Base-by-base conservation (phyloP, 768 basidiomycete genomes). In the Aureoboletus auriporus region DNA sequence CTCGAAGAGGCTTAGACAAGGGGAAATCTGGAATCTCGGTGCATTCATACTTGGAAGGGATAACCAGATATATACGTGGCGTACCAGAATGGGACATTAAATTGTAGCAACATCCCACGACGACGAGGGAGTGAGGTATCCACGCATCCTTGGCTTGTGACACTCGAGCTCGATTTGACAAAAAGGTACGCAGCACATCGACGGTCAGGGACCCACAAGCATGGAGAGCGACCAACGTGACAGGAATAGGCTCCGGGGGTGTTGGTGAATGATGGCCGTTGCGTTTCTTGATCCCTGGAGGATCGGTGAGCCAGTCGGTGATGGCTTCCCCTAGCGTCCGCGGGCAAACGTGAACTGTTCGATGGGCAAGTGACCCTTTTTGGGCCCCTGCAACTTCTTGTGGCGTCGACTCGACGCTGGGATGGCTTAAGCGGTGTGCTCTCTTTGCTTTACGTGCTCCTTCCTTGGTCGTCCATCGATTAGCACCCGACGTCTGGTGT, bases 31-130 rank as follows among this genome's bases (percentile, higher is more conserved):
- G 12, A 44, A 43, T 14, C 38, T 31, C 10, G 31, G 39, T 30
- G 41, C 14, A 26, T 47, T 52, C 42, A 52, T 39, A 28, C 51
- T 35, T 38, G 39, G 40, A 27, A 35, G 23, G 23, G 36, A 35
- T 29, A 40, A 8, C 33, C 41, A 39, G 13, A 33, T 43, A 48
- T 30, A 38, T 26, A 39, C 27, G 20, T 9, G n/a, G 33, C 66
- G 33, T 39, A 63, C 84, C 83, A 58, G 71, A 62, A 10, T 74
- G 66, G 28, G 70, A 66, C 69, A 89, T 75, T 53, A 86, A 71
- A 60, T 89, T 89, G 63, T 89, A 90, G 63, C 88, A 90, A 52
- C 88, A 90, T 4, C 88, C 86, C 13, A 89, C 86, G 8, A 81
- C 73, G 37, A 86, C 74, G 1, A 78, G 70, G 3, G 71, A 80